Base-by-base conservation (phyloP, 176 grass and related monocot species). In the Ensete glaucum region DNA sequence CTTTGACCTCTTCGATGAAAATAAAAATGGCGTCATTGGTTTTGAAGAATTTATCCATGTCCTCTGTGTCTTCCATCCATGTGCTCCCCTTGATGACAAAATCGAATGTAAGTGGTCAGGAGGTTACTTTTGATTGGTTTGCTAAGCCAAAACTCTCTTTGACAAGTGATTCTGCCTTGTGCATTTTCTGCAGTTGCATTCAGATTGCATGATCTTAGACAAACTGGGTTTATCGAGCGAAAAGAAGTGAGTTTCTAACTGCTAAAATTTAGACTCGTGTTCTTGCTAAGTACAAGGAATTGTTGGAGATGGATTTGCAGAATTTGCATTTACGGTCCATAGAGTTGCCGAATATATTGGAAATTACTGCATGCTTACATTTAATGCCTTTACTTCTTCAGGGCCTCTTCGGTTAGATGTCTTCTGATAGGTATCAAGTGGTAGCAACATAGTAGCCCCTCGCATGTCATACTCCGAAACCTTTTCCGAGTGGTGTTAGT, bases 31-130 rank as follows among this genome's bases (percentile, higher is more conserved):
- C 22, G 93, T 90, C 9, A 90, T 96, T 52, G 89, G 84, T 9
- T 96, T 96, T 81, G 87, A 96, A 22, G 93, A 96, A 58, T 96
- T 96, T 74, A 84, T 96, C 72, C 93, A 90, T 86, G 76, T 83
- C 26, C 89, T 96, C 1, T 82, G 84, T 74, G 81, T 96, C 64
- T 96, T 96, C 71, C 93, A 96, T 83, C 93, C 93, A 17, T 81
- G 51, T 26, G 83, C 93, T 69, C 85, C 87, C 57, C 25, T 88
- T 11, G 89, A 96, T 52, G 85, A 85, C 54, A 96, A 96, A 88
- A 96, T 92, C 21, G 76, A 83, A 21, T 96, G 92, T 96, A 89
- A 82, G 86, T 62, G 69, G 14, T 0, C 54, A 49, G 29, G 34
- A 43, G 34, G 4, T 43, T 6, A 43, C 34, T 43, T 6, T 43